These are phyloP conservation scores for Closterium sp. DNA, from an alignment of 139 green algal genomes.

Conservation along the genomic window DNA sequence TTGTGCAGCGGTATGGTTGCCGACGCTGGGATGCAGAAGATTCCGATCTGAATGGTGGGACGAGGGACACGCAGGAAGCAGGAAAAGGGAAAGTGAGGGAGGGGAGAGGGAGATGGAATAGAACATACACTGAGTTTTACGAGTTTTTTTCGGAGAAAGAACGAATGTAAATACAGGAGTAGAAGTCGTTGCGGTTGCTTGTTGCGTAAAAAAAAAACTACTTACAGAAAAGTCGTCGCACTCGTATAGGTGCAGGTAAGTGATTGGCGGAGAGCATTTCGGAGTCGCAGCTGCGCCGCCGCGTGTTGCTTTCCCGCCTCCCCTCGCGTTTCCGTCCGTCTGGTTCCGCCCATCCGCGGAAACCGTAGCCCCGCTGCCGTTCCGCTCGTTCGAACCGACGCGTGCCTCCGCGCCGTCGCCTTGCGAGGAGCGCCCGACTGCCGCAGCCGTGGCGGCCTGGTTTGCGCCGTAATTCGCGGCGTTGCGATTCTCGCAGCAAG, in stretches of 20 bases:
- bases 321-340: not conserved
- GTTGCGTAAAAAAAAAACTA: not conserved
- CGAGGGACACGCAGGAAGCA: not conserved
- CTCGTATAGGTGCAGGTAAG: slow-evolving; percentile 86
- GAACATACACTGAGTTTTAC: not conserved
- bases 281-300: not conserved
- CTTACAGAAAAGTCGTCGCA: slow-evolving; percentile 68
- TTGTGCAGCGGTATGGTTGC: slow-evolving; percentile 85
- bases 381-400: not conserved
- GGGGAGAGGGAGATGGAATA: not conserved
- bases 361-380: slow-evolving; percentile 1
- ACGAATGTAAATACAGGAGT: too few species aligned
- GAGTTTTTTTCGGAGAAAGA: too few species aligned
- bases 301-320: not conserved
- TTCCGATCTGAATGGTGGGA: slow-evolving; percentile 58
- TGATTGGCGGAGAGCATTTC: slow-evolving; percentile 63
- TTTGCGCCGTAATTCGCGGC: not conserved
- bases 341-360: not conserved
- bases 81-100: not conserved
- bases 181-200: too few species aligned
- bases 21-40: slow-evolving; percentile 78
- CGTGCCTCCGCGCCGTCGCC: slow-evolving; percentile 14
- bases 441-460: not conserved
- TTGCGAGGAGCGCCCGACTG: not conserved
- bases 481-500: not conserved